A percentile compares a stretch with the other conserved stretches of the same genome.
Conservation (phyloP, 345 rosid genomes). For the Clarkia xantiana region DNA sequence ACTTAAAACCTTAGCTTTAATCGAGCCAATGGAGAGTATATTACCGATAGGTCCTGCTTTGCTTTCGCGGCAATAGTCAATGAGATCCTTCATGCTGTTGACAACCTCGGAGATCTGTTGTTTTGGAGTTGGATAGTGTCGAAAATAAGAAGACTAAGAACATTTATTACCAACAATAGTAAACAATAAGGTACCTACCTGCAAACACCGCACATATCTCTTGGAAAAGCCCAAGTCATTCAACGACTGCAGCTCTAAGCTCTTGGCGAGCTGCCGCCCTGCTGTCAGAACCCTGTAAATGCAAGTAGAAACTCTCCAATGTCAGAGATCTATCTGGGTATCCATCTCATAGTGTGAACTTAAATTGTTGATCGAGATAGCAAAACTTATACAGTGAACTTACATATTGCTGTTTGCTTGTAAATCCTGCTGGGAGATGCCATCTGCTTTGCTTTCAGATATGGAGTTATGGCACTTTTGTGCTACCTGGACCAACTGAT, state of each 20-base stretch:
- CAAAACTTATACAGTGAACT: constrained; percentile 12
- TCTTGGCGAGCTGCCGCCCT: constrained; percentile 79
- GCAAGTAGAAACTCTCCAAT: neutral
- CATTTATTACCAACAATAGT: neutral
- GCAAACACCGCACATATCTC: constrained; percentile 89
- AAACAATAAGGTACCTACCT: constrained; percentile 31
- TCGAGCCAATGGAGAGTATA: neutral
- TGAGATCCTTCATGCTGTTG: constrained; percentile 92
- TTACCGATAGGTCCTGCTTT: constrained; percentile 83
- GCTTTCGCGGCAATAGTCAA: constrained; percentile 62
- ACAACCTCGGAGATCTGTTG: constrained; percentile 84
- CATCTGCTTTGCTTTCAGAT: constrained; percentile 80
- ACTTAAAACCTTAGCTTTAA: too few relatives aligned
- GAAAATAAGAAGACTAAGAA: neutral
- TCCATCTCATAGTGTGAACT: neutral
- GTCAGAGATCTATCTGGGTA: constrained; percentile 7
- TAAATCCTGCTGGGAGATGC: constrained; percentile 75
- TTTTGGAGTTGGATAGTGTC: neutral
- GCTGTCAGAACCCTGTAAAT: constrained; percentile 75
- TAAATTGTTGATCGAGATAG: neutral
- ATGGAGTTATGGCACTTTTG: constrained; percentile 93
- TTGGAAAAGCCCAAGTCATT: constrained; percentile 94
- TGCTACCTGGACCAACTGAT: constrained; percentile 84
- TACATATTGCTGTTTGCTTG: constrained; percentile 91
- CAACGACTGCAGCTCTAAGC: constrained; percentile 76